Base-by-base conservation (phyloP, 345 rosid genomes). In the Passiflora organensis region DNA sequence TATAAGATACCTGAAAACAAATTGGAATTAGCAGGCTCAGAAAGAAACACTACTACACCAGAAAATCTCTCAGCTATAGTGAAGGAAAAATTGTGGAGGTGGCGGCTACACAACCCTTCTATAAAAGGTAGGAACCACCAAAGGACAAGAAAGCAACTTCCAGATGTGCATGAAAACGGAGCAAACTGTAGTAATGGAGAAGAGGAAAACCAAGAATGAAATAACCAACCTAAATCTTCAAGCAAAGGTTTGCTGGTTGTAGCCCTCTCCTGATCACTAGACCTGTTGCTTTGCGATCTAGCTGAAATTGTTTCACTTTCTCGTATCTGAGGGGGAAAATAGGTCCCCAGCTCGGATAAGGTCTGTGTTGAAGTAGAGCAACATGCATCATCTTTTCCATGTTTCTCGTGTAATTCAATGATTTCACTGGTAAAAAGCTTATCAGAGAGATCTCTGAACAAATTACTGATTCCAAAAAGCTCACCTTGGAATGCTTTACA, bases 401-500 rank as follows among this genome's bases (percentile, higher is more conserved):
- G 76, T 42, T 63, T 65, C 44, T 54, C 84, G 48, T 67, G 84
- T 25, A 55, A 63, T 60, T 87, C 86, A 13, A 93, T 74, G 56
- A 93, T 78, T 65, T 86, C 87, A 53, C 96, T 86, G 34, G 95
- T 86, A 69, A 93, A 89, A 62, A 82, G 89, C 57, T 86, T 82
- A 64, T 86, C 89, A 19, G 96, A 93, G 55, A 93, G 83, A 75
- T 93, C 89, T 4, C 86, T 89, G 51, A 93, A 93, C 53, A 93
- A 75, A 72, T 93, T 93, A 63, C 91, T 82, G 54, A 93, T 84
- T 53, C 99, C 99, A 18, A 93, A 93, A 38, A 93, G 84, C 79
- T 89, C 96, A 1, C 98, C 95, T 72, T 86, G 89, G 64, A 82
- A 89, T 65, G 86, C 84, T 70, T 86, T 93, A 72, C 91, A 89